phyloP scores from a whole-genome alignment of 306 rosid species.

The Parietaria judaica region DNA sequence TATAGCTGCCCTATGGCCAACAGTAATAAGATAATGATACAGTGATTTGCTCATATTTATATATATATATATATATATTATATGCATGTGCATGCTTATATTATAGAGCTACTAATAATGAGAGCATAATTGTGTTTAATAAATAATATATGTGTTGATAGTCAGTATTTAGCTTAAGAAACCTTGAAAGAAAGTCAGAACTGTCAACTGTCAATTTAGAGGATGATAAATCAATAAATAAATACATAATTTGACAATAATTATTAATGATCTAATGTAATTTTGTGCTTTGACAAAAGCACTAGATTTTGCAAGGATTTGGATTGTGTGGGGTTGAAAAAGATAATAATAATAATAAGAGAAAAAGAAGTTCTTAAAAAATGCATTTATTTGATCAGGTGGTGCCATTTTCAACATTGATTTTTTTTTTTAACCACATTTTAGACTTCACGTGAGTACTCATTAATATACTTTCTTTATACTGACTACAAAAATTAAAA shows the following conservation, averaged over 20 bases:
- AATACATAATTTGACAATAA: background rate
- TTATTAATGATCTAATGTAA: background rate
- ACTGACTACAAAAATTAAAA: background rate
- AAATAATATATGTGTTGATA: background rate
- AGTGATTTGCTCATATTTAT: background rate
- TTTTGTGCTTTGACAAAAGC: background rate
- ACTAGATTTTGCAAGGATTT: slow-evolving; percentile 13
- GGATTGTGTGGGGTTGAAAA: background rate
- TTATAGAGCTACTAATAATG: slow-evolving; percentile 16
- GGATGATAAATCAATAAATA: slow-evolving; percentile 25
- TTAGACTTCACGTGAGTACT: slow-evolving; percentile 8
- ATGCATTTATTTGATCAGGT: slow-evolving; percentile 9
- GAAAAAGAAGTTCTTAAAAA: slow-evolving; percentile 4
- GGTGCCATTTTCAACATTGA: slow-evolving; percentile 6
- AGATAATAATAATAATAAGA: slow-evolving; percentile 1
- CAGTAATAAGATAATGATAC: no score
- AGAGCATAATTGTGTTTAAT: slow-evolving; percentile 33
- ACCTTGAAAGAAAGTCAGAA: slow-evolving; percentile 14
- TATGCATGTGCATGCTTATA: background rate
- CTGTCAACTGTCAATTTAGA: slow-evolving; percentile 1
- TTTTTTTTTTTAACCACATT: background rate
- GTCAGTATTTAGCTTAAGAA: slow-evolving; percentile 11
- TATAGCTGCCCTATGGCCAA: no score
- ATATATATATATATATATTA: no score
- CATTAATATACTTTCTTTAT: background rate